Base-by-base conservation (phyloP, 2,329 filamentous ascomycete species). In the Davidsoniella eucalypti region DNA sequence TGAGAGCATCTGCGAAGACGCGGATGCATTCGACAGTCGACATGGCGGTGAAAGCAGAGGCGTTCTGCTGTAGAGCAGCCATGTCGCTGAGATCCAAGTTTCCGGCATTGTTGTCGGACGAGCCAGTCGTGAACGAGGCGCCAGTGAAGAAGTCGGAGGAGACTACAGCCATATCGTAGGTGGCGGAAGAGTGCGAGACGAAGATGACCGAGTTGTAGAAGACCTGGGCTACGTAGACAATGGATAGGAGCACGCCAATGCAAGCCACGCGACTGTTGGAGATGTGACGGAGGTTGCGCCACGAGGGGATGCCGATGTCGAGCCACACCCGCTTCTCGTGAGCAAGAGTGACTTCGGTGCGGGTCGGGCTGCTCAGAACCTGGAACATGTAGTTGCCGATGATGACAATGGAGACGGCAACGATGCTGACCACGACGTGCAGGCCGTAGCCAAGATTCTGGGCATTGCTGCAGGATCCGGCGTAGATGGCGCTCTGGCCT, bases 201-300 rank as follows among this genome's bases (percentile, higher is more conserved):
- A 67, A 69, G 44, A 73, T 64, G 61, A 72, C 58, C 53, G 69
- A 64, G 68, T 74, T 73, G 67, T 72, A 73, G 70, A 75, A 69
- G 66, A 74, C 63, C 61, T 72, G 70, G 14, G 66, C 65, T 26
- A 61, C 55, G 18, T 72, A 60, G 44, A 70, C 70, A 51, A 64
- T 58, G 23, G 67, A 46, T 43, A 74, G 58, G 33, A 71, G 56
- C 38, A 65, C 54, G 36, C 60, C 57, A 37, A 66, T 66, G 49
- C 73, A 50, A 12, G 64, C 41, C 18, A 63, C 61, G 51, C 70
- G 61, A 12, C 62, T 60, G n/a, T 58, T 59, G 14, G 67, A 66
- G 49, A 75, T 67, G 48, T 65, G 59, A 10, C 55, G 50, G 2
- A 74, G 58, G 55, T 76, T 76, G 45, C 71, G 65, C 25, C 74